These are phyloP conservation scores for Pseudogymnoascus sp. DNA, from an alignment of 2,329 filamentous ascomycete species.

Conservation along the genomic window DNA sequence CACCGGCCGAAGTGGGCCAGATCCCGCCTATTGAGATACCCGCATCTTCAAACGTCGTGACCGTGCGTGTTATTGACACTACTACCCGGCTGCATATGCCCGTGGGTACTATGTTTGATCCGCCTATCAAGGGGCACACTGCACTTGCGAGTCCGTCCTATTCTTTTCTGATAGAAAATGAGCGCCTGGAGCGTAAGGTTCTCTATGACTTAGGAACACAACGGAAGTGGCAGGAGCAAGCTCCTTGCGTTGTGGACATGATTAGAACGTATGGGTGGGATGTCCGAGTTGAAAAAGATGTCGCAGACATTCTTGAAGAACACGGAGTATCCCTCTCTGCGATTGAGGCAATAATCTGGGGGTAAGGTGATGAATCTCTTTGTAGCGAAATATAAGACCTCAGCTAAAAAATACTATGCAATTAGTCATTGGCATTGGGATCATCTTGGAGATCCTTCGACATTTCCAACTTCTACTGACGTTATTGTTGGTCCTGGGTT, in stretches of 20 bases:
- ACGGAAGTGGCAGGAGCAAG: slow-evolving; percentile 22
- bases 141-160: slow-evolving; percentile 11
- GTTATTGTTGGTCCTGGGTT: slow-evolving; percentile 42
- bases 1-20: not conserved
- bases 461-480: slow-evolving; percentile 34
- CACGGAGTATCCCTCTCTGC: slow-evolving; percentile 14
- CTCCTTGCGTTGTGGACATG: slow-evolving; percentile 12
- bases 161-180: slow-evolving; percentile 22
- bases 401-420: not conserved
- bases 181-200: slow-evolving; percentile 17
- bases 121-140: not conserved
- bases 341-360: slow-evolving; percentile 8
- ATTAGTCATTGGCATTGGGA: slow-evolving; percentile 32
- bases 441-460: slow-evolving; percentile 35
- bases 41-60: not conserved
- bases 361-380: not conserved
- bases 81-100: not conserved
- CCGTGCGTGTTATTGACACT: not conserved
- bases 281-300: slow-evolving; percentile 18
- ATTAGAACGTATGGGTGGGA: slow-evolving; percentile 7
- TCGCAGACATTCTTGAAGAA: slow-evolving; percentile 18
- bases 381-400: not conserved
- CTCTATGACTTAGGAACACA: slow-evolving; percentile 23
- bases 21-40: not conserved
- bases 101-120: not conserved